Evolutionary conservation across 306 rosid species (phyloP).

Genomic region (Rosa persica): DNA sequence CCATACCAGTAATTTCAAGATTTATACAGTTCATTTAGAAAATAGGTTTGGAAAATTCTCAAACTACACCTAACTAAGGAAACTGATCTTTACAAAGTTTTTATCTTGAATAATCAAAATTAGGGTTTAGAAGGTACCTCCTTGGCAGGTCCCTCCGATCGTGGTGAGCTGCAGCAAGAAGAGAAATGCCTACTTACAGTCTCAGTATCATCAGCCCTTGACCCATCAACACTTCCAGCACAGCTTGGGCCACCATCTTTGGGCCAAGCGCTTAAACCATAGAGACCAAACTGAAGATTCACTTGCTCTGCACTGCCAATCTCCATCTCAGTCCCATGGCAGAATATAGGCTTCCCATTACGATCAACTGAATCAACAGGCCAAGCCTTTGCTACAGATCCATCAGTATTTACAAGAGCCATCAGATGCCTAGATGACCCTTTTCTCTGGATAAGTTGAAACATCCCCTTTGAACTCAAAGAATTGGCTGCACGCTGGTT

Average conservation of each 20-base stretch:
- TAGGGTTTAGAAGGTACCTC: slow-evolving; percentile 53
- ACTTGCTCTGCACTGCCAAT: slow-evolving; percentile 79
- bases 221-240: slow-evolving; percentile 91
- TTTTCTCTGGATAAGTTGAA: slow-evolving; percentile 89
- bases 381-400: slow-evolving; percentile 97
- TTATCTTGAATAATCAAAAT: neutral
- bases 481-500: slow-evolving; percentile 87
- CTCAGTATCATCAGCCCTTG: slow-evolving; percentile 76
- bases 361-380: slow-evolving; percentile 73
- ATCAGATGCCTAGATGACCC: slow-evolving; percentile 84
- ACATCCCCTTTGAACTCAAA: slow-evolving; percentile 92
- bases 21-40: neutral
- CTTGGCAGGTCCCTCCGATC: slow-evolving; percentile 74
- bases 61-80: neutral
- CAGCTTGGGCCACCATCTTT: slow-evolving; percentile 82
- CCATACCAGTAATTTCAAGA: neutral
- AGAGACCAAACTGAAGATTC: slow-evolving; percentile 94
- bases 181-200: slow-evolving; percentile 77
- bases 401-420: slow-evolving; percentile 91
- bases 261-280: slow-evolving; percentile 97
- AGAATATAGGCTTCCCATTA: slow-evolving; percentile 66
- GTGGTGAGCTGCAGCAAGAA: slow-evolving; percentile 93
- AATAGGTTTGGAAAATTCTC: neutral
- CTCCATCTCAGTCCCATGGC: slow-evolving; percentile 44
- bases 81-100: neutral